Evolutionary conservation across 2,329 filamentous ascomycete species (phyloP).

Genomic region (Amylocarpus encephaloides): DNA sequence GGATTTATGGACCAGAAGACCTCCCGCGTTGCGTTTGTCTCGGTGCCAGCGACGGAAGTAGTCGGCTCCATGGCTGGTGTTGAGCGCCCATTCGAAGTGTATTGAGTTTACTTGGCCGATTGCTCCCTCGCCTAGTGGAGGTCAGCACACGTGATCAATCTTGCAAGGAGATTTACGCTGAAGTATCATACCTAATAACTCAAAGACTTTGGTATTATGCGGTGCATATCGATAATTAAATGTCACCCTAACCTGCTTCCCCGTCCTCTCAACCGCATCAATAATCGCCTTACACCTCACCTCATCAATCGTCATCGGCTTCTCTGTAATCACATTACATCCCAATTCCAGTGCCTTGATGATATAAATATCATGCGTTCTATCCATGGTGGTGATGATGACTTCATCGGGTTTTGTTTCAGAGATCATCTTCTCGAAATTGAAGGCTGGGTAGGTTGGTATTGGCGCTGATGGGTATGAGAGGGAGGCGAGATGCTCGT

Average conservation of each 20-base stretch:
- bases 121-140: slow-evolving; percentile 37
- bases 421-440: slow-evolving; percentile 53
- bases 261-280: slow-evolving; percentile 45
- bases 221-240: slow-evolving; percentile 62
- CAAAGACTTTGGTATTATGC: slow-evolving; percentile 55
- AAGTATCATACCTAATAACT: slow-evolving; percentile 37
- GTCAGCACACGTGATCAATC: background rate
- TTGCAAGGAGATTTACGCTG: background rate
- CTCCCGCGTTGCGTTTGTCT: slow-evolving; percentile 53
- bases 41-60: slow-evolving; percentile 60
- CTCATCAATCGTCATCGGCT: slow-evolving; percentile 58
- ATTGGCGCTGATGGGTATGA: slow-evolving; percentile 38
- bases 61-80: slow-evolving; percentile 55
- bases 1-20: slow-evolving; percentile 54
- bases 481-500: slow-evolving; percentile 40
- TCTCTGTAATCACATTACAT: slow-evolving; percentile 56
- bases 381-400: slow-evolving; percentile 58
- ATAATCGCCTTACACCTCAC: slow-evolving; percentile 49
- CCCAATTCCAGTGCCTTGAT: slow-evolving; percentile 52
- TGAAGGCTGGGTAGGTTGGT: slow-evolving; percentile 46
- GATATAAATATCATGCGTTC: slow-evolving; percentile 55
- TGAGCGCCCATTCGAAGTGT: slow-evolving; percentile 59
- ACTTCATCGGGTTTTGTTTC: slow-evolving; percentile 54
- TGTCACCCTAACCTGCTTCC: slow-evolving; percentile 46
- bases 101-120: slow-evolving; percentile 52